phyloP scores from a whole-genome alignment of 108 stramenopile genomes.

The Stephanodiscus triporus region DNA sequence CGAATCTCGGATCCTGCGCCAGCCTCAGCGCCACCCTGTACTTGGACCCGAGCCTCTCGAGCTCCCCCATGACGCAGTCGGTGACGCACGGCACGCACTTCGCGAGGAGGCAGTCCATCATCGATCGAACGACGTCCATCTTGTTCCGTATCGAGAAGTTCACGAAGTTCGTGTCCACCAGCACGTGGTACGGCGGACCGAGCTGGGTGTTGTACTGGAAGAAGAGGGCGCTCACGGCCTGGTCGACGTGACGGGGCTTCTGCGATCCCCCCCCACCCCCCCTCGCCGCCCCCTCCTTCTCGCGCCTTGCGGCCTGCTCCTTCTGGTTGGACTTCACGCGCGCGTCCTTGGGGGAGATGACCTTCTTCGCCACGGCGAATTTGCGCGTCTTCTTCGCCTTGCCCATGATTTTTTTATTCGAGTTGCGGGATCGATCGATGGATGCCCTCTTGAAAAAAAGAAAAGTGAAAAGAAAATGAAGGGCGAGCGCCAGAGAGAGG shows the following conservation, averaged over 20 bases:
- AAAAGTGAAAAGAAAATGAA: no score
- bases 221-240: slow-evolving; percentile 91
- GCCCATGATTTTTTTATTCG: slow-evolving; percentile 71
- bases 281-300: slow-evolving; percentile 55
- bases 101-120: slow-evolving; percentile 99
- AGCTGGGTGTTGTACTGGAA: slow-evolving; percentile 98
- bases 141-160: slow-evolving; percentile 99
- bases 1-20: slow-evolving; percentile 98
- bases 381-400: slow-evolving; percentile 94
- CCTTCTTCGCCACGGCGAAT: slow-evolving; percentile 92
- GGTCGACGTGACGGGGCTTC: slow-evolving; percentile 84
- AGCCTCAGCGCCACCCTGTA: slow-evolving; percentile 96
- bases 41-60: slow-evolving; percentile 97
- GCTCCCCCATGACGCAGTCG: slow-evolving; percentile 98
- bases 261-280: no score
- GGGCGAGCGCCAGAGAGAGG: no score
- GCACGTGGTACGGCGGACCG: slow-evolving; percentile 97
- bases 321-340: slow-evolving; percentile 77
- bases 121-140: slow-evolving; percentile 95
- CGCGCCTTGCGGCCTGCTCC: slow-evolving; percentile 50
- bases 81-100: slow-evolving; percentile 98
- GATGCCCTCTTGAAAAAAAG: no score
- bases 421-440: no score
- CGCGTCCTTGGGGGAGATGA: slow-evolving; percentile 89
- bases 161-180: slow-evolving; percentile 99